These are phyloP conservation scores for Euphrasia arctica DNA, from an alignment of 305 asterid genomes.

Conservation along the genomic window DNA sequence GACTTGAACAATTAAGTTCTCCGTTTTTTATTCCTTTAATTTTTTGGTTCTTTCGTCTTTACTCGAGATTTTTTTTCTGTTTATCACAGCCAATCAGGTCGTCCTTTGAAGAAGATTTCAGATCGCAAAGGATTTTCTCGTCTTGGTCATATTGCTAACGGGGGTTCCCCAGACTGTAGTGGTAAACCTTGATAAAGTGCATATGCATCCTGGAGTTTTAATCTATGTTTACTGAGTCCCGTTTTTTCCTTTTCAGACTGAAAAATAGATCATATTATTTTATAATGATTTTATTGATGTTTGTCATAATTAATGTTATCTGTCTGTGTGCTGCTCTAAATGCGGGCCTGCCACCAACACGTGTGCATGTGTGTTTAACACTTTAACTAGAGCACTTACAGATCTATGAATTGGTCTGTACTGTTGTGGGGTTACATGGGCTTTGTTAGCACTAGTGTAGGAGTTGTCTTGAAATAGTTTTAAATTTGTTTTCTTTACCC, in stretches of 20 bases:
- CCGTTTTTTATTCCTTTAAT: constrained; percentile 4
- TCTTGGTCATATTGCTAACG: constrained; percentile 57
- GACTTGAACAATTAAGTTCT: constrained; percentile 14
- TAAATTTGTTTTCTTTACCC: not conserved
- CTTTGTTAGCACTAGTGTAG: constrained; percentile 5
- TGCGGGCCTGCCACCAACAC: constrained; percentile 12
- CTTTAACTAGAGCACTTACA: not conserved
- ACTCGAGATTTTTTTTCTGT: constrained; percentile 23
- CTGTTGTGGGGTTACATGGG: constrained; percentile 23
- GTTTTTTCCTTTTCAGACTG: constrained; percentile 17
- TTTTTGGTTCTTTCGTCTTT: constrained; percentile 17
- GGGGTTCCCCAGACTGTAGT: constrained; percentile 81
- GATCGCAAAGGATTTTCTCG: constrained; percentile 91
- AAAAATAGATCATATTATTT: constrained; percentile 1
- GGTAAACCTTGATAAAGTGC: constrained; percentile 41
- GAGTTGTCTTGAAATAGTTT: constrained; percentile 26
- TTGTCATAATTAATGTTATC: constrained; percentile 15
- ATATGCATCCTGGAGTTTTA: not conserved
- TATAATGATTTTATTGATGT: constrained; percentile 13
- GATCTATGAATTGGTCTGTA: not conserved
- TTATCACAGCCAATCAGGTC: constrained; percentile 73
- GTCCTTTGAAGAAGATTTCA: constrained; percentile 75
- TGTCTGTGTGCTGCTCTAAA: constrained; percentile 10
- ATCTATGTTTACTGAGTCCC: constrained; percentile 13
- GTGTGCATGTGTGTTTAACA: not conserved